These are phyloP conservation scores for Quercus rubra DNA, from an alignment of 306 rosid species.

Conservation along the genomic window DNA sequence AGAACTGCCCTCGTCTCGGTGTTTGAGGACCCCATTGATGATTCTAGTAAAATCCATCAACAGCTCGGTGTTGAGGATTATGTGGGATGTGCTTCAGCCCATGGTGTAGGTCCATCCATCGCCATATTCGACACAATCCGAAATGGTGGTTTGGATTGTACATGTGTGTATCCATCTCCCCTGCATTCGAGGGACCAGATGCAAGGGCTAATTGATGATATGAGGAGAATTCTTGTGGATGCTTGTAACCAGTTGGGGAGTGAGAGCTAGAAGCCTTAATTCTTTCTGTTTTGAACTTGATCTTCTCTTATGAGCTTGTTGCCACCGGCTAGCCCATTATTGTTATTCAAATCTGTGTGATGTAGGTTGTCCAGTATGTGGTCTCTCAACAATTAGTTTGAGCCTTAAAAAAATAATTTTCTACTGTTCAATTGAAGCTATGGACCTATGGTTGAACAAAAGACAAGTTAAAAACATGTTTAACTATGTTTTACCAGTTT, in stretches of 20 bases:
- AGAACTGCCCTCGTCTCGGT: constrained; percentile 80
- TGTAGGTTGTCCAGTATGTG: no score
- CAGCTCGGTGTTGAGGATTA: constrained; percentile 71
- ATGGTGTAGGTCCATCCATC: constrained; percentile 87
- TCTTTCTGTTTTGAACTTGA: background rate
- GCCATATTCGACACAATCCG: constrained; percentile 73
- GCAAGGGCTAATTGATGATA: constrained; percentile 49
- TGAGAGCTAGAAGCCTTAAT: background rate
- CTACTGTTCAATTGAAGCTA: no score
- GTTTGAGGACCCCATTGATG: constrained; percentile 66
- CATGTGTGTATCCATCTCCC: constrained; percentile 72
- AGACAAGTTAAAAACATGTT: no score
- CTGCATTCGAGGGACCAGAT: constrained; percentile 85
- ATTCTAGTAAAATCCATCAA: constrained; percentile 24
- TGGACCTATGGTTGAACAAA: no score
- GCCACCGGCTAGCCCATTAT: no score
- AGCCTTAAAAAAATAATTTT: no score
- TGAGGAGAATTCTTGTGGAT: constrained; percentile 68
- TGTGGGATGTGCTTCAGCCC: constrained; percentile 71
- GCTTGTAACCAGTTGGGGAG: constrained; percentile 26
- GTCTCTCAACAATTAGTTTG: no score
- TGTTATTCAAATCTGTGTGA: no score
- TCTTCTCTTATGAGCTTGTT: background rate
- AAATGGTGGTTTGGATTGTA: constrained; percentile 60
- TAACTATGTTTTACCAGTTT: no score